phyloP scores from a whole-genome alignment of 805 yeast species.

The Barnettozyma vustinii region DNA sequence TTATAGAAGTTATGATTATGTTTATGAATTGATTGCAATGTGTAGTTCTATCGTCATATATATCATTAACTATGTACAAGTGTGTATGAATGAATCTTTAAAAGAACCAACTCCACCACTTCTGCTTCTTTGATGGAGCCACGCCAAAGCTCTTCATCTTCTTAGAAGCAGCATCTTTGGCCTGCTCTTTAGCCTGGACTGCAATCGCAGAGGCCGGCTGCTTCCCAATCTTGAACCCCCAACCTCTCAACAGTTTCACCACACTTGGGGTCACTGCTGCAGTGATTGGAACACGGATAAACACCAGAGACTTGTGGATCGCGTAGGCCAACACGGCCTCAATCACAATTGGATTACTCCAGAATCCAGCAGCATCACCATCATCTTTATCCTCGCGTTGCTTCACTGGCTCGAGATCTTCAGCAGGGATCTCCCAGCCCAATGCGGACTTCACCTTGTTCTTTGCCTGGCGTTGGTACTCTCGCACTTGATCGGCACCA shows the following conservation, averaged over 20 bases:
- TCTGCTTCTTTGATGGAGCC: conserved; percentile 43
- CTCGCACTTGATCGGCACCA: conserved; percentile 77
- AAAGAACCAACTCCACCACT: conserved; percentile 59
- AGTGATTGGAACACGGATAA: conserved; percentile 81
- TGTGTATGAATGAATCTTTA: conserved; percentile 22
- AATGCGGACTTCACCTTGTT: conserved; percentile 35
- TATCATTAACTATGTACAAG: neutral
- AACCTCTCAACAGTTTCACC: conserved; percentile 55
- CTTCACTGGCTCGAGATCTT: conserved; percentile 23
- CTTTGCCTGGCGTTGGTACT: conserved; percentile 57
- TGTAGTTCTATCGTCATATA: neutral
- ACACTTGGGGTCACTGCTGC: conserved; percentile 88
- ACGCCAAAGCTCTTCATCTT: conserved; percentile 46
- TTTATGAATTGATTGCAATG: neutral
- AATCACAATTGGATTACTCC: conserved; percentile 51
- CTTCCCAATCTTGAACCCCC: conserved; percentile 78
- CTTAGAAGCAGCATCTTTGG: conserved; percentile 32
- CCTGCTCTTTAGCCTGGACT: conserved; percentile 28
- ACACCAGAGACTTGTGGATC: conserved; percentile 78
- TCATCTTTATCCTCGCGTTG: conserved; percentile 8
- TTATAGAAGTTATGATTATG: neutral
- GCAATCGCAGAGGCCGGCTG: conserved; percentile 39
- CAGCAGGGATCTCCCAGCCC: conserved; percentile 49
- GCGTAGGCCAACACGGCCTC: conserved; percentile 92
- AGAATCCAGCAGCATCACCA: conserved; percentile 13